These are phyloP conservation scores for Termitomyces sp. DNA, from an alignment of 768 basidiomycete genomes.

Conservation along the genomic window DNA sequence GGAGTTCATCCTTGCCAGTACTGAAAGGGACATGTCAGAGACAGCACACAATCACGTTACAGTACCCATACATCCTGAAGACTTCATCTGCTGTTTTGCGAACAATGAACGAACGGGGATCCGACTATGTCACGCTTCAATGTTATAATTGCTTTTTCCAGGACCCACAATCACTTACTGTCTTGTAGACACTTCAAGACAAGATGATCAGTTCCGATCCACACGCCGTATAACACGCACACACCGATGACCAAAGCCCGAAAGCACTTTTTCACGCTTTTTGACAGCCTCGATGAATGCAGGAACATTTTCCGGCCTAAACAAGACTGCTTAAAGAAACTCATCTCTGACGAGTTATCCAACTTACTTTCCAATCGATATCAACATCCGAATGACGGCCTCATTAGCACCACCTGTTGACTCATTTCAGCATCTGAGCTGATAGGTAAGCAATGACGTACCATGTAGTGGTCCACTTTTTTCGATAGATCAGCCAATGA, in stretches of 20 bases:
- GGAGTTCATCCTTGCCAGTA: constrained; percentile 77
- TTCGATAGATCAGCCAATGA: not conserved
- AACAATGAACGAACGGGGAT: constrained; percentile 88
- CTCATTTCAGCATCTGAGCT: constrained; percentile 1
- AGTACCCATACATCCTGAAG: constrained; percentile 64
- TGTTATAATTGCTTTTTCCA: not conserved
- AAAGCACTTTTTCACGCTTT: constrained; percentile 80
- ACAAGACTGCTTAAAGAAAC: not conserved
- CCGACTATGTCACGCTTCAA: constrained; percentile 47
- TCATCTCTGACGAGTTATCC: too few species aligned
- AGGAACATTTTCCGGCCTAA: constrained; percentile 73
- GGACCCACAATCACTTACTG: constrained; percentile 31
- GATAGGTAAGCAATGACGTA: constrained; percentile 14
- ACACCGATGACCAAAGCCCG: constrained; percentile 85
- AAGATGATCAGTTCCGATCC: not conserved
- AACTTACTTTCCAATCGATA: constrained; percentile 75
- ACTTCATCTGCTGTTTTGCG: constrained; percentile 88
- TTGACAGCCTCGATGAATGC: constrained; percentile 85
- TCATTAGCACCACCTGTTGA: constrained; percentile 79
- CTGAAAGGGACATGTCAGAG: constrained; percentile 28
- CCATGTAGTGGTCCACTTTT: constrained; percentile 68
- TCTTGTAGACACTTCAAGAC: constrained; percentile 59
- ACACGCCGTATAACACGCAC: constrained; percentile 11
- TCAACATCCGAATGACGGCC: constrained; percentile 90
- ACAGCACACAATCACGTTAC: not conserved